Evolutionary conservation across 2,329 filamentous ascomycete species (phyloP), one percentile per base, ranked within the genome.

Genomic region (Aureobasidium sp.): DNA sequence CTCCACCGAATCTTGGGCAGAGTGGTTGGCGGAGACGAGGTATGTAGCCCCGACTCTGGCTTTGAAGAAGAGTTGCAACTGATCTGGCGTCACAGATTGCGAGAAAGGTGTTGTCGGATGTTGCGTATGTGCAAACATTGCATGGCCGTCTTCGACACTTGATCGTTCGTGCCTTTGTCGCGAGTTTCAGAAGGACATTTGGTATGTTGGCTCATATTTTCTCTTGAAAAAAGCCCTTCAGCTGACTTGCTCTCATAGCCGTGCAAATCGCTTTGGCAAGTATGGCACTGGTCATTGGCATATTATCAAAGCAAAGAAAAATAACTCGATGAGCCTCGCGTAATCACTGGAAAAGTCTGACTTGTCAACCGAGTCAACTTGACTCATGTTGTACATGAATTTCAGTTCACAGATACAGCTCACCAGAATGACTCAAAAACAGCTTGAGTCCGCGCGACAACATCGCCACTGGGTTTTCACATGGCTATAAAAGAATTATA

Each of bases 111-210:
- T 22, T 63, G 27, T 15, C 27, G 0, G 61, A 61, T 69, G 68
- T 66, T 72, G 72, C 65, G 70, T 75, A 72, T 76, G 65, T 74
- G 72, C 68, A 72, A 74, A 70, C 73, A 67, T 45, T 68, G n/a
- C 60, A 62, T 27, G 60, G 60, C 64, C 65, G 70, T 36, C 34
- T 61, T 9, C 36, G 39, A 4, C 57, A 37, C 1, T 4, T 61
- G 7, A 31, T 61, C 67, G 48, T 36, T 25, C n/a, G 12, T 51
- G 47, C 62, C 29, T 42, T 52, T 29, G 29, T 41, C 8, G 27
- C 25, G 8, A 45, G 45, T 51, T 44, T 64, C 37, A 37, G 37
- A 15, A 61, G 45, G 29, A 61, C 57, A 1, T 61, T 61, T 27
- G 45, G 57, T 60, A 49, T 22, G 57, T 60, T 20, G 25, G 25